These are phyloP conservation scores for Saccharomyces pastorianus DNA, from an alignment of 1,139 yeast species.

Conservation along the genomic window DNA sequence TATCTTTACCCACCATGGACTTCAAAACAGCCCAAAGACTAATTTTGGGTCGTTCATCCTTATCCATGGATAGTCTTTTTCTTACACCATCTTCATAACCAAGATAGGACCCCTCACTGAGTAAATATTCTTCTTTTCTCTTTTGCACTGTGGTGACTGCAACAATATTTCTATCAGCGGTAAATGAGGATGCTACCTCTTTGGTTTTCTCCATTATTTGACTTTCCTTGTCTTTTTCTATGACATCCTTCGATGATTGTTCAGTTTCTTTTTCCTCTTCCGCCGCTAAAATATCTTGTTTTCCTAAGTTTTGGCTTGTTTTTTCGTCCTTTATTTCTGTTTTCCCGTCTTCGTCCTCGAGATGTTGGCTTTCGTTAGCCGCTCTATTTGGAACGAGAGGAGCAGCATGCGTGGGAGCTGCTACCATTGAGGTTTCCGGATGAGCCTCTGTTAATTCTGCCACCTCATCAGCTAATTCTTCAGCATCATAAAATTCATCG, in stretches of 20 bases:
- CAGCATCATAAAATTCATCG: conserved; percentile 91
- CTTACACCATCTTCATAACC: conserved; percentile 90
- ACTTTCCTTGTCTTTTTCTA: neutral
- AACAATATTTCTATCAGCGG: conserved; percentile 1
- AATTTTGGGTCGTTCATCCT: conserved; percentile 81
- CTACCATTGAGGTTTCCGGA: neutral
- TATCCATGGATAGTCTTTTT: conserved; percentile 56
- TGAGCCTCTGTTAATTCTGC: neutral
- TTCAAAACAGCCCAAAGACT: conserved; percentile 93
- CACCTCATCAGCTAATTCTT: conserved; percentile 40
- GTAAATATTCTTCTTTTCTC: conserved; percentile 37
- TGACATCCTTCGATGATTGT: neutral
- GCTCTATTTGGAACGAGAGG: conserved; percentile 12
- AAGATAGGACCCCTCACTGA: conserved; percentile 55
- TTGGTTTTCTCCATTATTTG: neutral
- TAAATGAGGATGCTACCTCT: neutral
- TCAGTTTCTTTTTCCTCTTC: neutral
- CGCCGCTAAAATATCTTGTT: neutral
- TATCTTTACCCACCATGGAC: conserved; percentile 93
- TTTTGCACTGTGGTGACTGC: conserved; percentile 38
- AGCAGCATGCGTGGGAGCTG: neutral
- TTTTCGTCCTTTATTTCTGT: neutral
- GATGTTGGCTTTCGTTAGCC: conserved; percentile 13
- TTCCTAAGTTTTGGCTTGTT: neutral
- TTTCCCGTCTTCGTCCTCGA: conserved; percentile 3